Evolutionary conservation across 345 rosid species (phyloP).

Genomic region (Excoecaria cochinchinensis): DNA sequence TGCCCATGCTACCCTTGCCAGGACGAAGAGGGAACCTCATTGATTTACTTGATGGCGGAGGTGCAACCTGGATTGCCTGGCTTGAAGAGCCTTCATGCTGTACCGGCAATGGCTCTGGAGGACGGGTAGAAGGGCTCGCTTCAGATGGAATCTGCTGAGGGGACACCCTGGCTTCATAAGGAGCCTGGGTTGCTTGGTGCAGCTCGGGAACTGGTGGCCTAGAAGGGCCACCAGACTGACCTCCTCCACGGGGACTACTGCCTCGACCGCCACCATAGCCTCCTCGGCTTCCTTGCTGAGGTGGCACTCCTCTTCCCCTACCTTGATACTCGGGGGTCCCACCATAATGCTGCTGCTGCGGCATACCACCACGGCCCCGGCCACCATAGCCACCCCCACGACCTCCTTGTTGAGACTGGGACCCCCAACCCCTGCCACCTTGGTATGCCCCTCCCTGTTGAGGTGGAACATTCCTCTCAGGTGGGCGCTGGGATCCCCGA

Average conservation of each 20-base stretch:
- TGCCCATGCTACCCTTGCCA: conserved; percentile 64
- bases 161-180: conserved; percentile 54
- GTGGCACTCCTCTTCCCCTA: conserved; percentile 75
- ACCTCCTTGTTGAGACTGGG: conserved; percentile 63
- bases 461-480: conserved; percentile 39
- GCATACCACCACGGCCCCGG: conserved; percentile 45
- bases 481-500: conserved; percentile 48
- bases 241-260: conserved; percentile 50
- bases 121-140: conserved; percentile 53
- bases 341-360: conserved; percentile 43
- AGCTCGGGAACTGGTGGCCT: conserved; percentile 86
- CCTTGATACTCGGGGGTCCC: conserved; percentile 61
- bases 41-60: conserved; percentile 69
- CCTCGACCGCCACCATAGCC: conserved; percentile 42
- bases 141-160: conserved; percentile 52
- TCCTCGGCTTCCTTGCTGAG: conserved; percentile 66
- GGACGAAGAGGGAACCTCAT: conserved; percentile 82
- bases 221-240: conserved; percentile 50
- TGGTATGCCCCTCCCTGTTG: conserved; percentile 35
- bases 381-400: conserved; percentile 51
- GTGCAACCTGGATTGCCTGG: conserved; percentile 59
- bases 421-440: conserved; percentile 49
- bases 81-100: conserved; percentile 52
- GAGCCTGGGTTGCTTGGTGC: conserved; percentile 88
- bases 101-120: conserved; percentile 46